Base-by-base conservation (phyloP, 1,139 yeast genomes). In the Wickerhamomyces sp. region DNA sequence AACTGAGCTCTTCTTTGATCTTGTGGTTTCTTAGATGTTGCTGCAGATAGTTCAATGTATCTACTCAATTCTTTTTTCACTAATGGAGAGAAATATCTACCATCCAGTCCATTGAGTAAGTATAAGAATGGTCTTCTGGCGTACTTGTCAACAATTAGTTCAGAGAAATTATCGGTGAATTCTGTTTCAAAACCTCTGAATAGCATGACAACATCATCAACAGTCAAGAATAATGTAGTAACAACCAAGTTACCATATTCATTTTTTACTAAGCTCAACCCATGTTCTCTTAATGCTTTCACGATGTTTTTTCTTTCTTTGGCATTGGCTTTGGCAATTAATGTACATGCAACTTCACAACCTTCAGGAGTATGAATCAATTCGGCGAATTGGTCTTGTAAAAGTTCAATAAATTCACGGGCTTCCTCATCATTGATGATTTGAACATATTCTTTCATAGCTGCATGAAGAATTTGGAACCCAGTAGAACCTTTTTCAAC, bases 401-500 rank as follows among this genome's bases (percentile, higher is more conserved):
- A 68, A 36, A 89, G 67, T 48, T 90, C 97, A 51, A 89, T 77
- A 55, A 90, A 83, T 41, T 87, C 95, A 53, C 86, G 76, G 40
- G 81, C 76, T 59, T 88, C 94, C 35, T 80, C 84, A 26, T 76
- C 78, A 43, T 68, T 67, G 47, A 89, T 78, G 46, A 89, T 81
- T 44, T 79, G 75, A 35, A 80, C 76, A 55, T 86, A 89, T 61
- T 92, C 96, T 58, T 74, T 80, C 96, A 92, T 89, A 38, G 95
- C 97, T 26, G 97, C 96, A 61, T 92, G 98, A 57, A 92, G 76
- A 51, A 92, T 85, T 61, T 90, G 95, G 72, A 92, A 92, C 30
- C 98, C 97, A 33, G 95, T 85, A 5, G 96, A 87, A 7, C 97
- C 97, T 64, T 92, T 92, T 61, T 84, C 92, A 39, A 92, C 95